Base-by-base conservation (phyloP, 441 rosid species). In the Viola pubescens region DNA sequence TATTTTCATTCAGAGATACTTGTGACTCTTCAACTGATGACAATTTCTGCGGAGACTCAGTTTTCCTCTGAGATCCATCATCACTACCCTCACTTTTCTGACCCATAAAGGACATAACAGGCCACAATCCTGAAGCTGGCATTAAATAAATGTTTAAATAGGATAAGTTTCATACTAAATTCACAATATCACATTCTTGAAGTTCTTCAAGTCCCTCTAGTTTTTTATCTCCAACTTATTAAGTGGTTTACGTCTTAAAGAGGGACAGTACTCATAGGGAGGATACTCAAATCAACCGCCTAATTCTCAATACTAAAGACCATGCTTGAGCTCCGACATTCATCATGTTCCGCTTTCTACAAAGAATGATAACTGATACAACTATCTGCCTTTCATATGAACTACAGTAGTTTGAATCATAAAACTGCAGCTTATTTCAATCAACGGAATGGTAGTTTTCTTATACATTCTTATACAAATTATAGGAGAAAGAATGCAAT, bases 61-160 rank as follows among this genome's bases (percentile, higher is more conserved):
- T 64, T 61, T 71, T 65, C 60, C 62, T 73, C 0, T 73, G 68
- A 58, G 81, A 68, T 48, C 66, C 74, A 12, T 39, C 75, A 19
- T 46, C 54, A 58, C 59, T 62, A 44, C 79, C 96, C 61, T 76
- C 95, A 62, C 73, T 69, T 66, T 66, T 77, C 11, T 84, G 82
- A 58, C 97, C 96, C 85, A 83, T 82, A 75, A 88, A 86, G 72
- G 89, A 57, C 85, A 86, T 81, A 41, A 83, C 85, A 60, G 94
- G 90, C 96, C 94, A 87, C 73, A 80, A 64, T 67, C 85, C 89
- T n/a, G 89, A 80, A 74, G 81, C 83, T 77, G 73, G 67, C 58
- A 61, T 50, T 52, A 61, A 72, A 59, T 38, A 40, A 14, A 57
- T 16, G 19, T 16, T 16, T 16, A 16, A 16, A 16, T 16, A 16